phyloP scores from a whole-genome alignment of 305 asterid species.

The Fraxinus dipetala region DNA sequence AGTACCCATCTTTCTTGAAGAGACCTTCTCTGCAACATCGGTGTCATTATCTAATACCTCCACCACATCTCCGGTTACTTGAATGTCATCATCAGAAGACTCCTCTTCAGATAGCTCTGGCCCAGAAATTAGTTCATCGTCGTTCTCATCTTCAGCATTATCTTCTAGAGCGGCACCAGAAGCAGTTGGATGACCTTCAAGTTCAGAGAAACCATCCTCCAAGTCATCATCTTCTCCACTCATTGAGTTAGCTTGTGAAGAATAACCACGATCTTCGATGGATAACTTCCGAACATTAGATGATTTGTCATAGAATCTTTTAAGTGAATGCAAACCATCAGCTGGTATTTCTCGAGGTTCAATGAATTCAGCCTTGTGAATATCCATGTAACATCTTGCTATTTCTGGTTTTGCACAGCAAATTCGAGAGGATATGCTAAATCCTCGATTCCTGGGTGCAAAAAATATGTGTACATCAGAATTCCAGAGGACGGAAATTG shows the following conservation, averaged over 20 bases:
- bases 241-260: slow-evolving; percentile 45
- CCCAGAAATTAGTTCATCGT: slow-evolving; percentile 35
- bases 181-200: slow-evolving; percentile 36
- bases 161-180: slow-evolving; percentile 21
- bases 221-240: slow-evolving; percentile 30
- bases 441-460: slow-evolving; percentile 49
- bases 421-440: slow-evolving; percentile 31
- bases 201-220: slow-evolving; percentile 64
- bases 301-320: slow-evolving; percentile 35
- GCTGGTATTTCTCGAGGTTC: slow-evolving; percentile 24
- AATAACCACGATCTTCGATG: slow-evolving; percentile 33
- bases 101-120: slow-evolving; percentile 45
- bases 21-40: slow-evolving; percentile 23
- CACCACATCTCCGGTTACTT: slow-evolving; percentile 23
- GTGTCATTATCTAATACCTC: slow-evolving; percentile 29
- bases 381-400: slow-evolving; percentile 28
- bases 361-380: slow-evolving; percentile 23
- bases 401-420: slow-evolving; percentile 39
- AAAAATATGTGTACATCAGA: slow-evolving; percentile 21
- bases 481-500: not conserved
- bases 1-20: slow-evolving; percentile 12
- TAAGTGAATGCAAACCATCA: slow-evolving; percentile 29
- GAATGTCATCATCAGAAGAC: slow-evolving; percentile 24
- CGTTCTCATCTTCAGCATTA: slow-evolving; percentile 24
- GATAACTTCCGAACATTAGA: slow-evolving; percentile 26